Conservation (phyloP, 2,329 filamentous ascomycete genomes). For the Cercospora brassicicola region DNA sequence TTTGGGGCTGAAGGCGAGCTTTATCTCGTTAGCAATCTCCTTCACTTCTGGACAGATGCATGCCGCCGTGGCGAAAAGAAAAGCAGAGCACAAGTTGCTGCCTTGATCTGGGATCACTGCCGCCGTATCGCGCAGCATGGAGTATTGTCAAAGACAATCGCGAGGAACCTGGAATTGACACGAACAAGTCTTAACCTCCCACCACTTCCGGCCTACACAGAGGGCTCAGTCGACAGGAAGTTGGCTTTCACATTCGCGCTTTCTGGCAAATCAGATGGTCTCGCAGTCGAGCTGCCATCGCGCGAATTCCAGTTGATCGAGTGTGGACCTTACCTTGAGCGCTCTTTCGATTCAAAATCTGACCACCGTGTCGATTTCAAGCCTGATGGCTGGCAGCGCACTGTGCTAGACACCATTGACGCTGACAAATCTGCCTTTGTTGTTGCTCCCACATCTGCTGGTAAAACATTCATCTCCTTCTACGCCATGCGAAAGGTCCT, state of each 20-base stretch:
- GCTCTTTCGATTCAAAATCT: constrained; percentile 67
- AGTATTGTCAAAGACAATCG: constrained; percentile 47
- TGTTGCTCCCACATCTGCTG: constrained; percentile 74
- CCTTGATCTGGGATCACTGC: constrained; percentile 50
- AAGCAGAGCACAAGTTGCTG: constrained; percentile 46
- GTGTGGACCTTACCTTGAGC: constrained; percentile 72
- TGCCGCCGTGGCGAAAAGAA: constrained; percentile 39
- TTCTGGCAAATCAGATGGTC: constrained; percentile 33
- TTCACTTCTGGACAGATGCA: constrained; percentile 51
- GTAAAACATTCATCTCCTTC: constrained; percentile 82
- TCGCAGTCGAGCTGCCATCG: constrained; percentile 42
- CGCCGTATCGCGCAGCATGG: constrained; percentile 42
- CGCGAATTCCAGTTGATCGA: constrained; percentile 66
- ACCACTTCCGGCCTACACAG: constrained; percentile 32
- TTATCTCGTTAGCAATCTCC: constrained; percentile 52
- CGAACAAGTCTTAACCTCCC: constrained; percentile 45
- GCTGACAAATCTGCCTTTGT: constrained; percentile 69
- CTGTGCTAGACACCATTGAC: constrained; percentile 73
- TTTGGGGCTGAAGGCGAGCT: constrained; percentile 51
- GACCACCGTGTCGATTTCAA: constrained; percentile 71
- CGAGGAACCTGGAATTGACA: constrained; percentile 39
- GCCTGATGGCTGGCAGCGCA: constrained; percentile 74
- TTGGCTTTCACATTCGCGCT: constrained; percentile 49
- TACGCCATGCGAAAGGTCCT: constrained; percentile 79
- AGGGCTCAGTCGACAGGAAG: constrained; percentile 30